Conservation (phyloP, 2,329 filamentous ascomycete species). For the Claviceps sp. region DNA sequence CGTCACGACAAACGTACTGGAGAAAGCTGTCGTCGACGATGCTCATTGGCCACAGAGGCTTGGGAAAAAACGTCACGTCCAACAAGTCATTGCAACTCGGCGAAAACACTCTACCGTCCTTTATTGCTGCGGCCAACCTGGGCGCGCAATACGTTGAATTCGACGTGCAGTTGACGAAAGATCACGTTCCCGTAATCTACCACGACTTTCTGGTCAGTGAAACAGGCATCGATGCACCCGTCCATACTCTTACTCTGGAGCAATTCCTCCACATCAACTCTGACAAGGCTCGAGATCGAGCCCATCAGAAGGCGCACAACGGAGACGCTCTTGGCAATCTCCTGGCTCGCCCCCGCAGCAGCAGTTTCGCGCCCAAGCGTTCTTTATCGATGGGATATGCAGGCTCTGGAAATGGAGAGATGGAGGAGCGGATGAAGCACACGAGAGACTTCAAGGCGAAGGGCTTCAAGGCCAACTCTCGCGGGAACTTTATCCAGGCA, state of each 20-base stretch:
- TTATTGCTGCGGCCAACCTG: conserved; percentile 89
- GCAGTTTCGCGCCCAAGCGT: conserved; percentile 30
- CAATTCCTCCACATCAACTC: conserved; percentile 85
- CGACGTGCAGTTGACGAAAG: conserved; percentile 96
- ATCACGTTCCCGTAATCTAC: conserved; percentile 95
- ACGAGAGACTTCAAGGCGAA: conserved; percentile 90
- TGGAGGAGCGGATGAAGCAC: conserved; percentile 87
- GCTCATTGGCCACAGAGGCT: conserved; percentile 57
- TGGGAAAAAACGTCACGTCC: conserved; percentile 80
- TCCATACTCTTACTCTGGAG: conserved; percentile 87
- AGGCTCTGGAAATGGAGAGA: conserved; percentile 23
- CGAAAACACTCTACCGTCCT: conserved; percentile 91
- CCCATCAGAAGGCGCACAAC: neutral
- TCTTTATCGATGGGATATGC: conserved; percentile 43
- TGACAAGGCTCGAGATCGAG: conserved; percentile 24
- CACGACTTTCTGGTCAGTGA: conserved; percentile 97
- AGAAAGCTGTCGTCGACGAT: conserved; percentile 82
- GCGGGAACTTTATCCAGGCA: conserved; percentile 88
- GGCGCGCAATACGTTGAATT: conserved; percentile 66
- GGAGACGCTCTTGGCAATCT: conserved; percentile 2
- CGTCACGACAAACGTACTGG: conserved; percentile 88
- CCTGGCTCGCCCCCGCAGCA: conserved; percentile 16
- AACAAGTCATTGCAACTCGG: conserved; percentile 85
- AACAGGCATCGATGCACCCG: conserved; percentile 90
- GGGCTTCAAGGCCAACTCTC: conserved; percentile 89